A percentile compares a stretch with the other conserved stretches of the same genome.
Evolutionary conservation across 805 yeast species (phyloP).

Genomic region (Yarrowia sp.): DNA sequence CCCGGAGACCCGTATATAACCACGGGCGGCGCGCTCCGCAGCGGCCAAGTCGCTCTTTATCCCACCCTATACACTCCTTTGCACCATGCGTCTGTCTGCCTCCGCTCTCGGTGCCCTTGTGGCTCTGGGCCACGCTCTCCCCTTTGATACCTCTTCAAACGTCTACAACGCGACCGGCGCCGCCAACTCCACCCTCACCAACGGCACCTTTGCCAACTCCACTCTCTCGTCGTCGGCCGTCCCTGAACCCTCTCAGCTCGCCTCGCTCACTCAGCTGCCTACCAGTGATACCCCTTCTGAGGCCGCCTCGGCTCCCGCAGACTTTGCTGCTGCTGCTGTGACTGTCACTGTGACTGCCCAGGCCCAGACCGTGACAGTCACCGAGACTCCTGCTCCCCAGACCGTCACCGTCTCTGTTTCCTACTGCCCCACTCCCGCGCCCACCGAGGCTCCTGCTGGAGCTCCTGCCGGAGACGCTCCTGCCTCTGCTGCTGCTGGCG

Average conservation of each 20-base stretch:
- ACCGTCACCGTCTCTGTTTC: slow-evolving; percentile 18
- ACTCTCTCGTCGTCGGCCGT: not conserved
- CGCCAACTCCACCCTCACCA: not conserved
- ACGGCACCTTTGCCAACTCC: not conserved
- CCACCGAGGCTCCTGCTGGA: not conserved
- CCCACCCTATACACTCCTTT: slow-evolving; percentile 25
- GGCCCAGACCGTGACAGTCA: slow-evolving; percentile 1
- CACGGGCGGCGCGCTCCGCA: not conserved
- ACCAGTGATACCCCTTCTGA: not conserved
- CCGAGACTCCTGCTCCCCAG: slow-evolving; percentile 3
- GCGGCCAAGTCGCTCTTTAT: slow-evolving; percentile 11
- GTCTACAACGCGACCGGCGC: too few species aligned
- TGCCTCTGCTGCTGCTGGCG: not conserved
- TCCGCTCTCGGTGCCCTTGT: not conserved
- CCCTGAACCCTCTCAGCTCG: not conserved
- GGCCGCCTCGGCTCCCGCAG: not conserved
- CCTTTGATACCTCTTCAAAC: slow-evolving; percentile 14
- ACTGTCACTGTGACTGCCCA: slow-evolving; percentile 25
- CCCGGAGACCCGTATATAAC: slow-evolving; percentile 12
- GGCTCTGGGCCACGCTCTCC: slow-evolving; percentile 13
- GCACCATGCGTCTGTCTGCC: not conserved
- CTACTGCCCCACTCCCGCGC: slow-evolving; percentile 15
- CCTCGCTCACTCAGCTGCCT: not conserved
- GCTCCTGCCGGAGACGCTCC: not conserved
- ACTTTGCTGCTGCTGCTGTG: not conserved